Percentiles rank a stretch among this genome's conserved stretches.
phyloP scores from a whole-genome alignment of 108 stramenopile genomes.

The Phaeodactylum tricornutum region DNA sequence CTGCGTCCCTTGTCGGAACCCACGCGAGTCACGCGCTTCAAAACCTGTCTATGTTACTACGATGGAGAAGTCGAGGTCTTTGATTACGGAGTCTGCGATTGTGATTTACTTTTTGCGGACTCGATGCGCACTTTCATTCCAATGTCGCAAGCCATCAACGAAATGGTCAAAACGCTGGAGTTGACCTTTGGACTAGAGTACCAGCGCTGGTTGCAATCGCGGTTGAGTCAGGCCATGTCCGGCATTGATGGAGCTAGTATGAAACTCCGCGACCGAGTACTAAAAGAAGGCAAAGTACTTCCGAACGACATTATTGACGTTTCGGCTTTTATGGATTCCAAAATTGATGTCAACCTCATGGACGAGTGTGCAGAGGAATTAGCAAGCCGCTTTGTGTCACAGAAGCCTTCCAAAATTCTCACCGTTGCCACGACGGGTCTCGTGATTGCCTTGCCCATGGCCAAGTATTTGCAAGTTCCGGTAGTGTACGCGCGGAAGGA shows the following conservation, averaged over 20 bases:
- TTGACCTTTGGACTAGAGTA: conserved; percentile 65
- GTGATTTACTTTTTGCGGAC: conserved; percentile 56
- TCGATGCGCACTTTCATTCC: conserved; percentile 65
- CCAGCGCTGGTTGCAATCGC: conserved; percentile 53
- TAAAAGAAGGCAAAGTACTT: conserved; percentile 75
- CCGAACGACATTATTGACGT: conserved; percentile 88
- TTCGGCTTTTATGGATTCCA: conserved; percentile 77
- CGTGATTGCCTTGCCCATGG: conserved; percentile 81
- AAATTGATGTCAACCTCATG: conserved; percentile 80
- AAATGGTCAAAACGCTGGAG: conserved; percentile 60
- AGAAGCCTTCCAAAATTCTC: conserved; percentile 74
- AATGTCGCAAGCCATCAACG: conserved; percentile 52
- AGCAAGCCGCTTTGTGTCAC: conserved; percentile 44
- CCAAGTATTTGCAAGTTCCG: conserved; percentile 74
- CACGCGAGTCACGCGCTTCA: conserved; percentile 60
- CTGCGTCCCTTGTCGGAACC: conserved; percentile 67
- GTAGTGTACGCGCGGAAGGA: conserved; percentile 84
- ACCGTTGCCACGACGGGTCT: conserved; percentile 86
- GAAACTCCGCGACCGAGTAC: conserved; percentile 72
- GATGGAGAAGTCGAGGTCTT: conserved; percentile 81
- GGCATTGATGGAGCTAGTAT: conserved; percentile 32
- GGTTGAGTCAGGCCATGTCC: conserved; percentile 38
- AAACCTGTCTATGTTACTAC: conserved; percentile 74
- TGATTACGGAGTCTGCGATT: conserved; percentile 65
- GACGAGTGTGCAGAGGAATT: conserved; percentile 75